Evolutionary conservation across 768 basidiomycete species (phyloP).

Genomic region (Lactifluus rugatus): DNA sequence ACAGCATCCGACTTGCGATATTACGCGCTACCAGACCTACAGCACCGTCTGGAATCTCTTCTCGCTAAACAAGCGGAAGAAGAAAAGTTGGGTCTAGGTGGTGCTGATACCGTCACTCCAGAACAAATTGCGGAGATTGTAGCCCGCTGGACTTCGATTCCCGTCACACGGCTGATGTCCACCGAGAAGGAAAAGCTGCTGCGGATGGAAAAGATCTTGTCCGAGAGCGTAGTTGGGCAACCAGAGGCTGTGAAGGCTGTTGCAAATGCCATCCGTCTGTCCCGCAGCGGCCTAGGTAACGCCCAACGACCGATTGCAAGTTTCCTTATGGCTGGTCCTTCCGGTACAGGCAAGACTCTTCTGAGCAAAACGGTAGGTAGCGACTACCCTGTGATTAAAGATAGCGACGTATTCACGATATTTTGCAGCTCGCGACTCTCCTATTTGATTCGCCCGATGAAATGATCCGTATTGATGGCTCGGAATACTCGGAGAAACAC

Average conservation of each 20-base stretch:
- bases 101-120: slow-evolving; percentile 64
- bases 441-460: slow-evolving; percentile 88
- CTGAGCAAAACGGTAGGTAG: slow-evolving; percentile 74
- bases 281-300: slow-evolving; percentile 88
- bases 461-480: slow-evolving; percentile 88
- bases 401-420: slow-evolving; percentile 9
- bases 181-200: slow-evolving; percentile 85
- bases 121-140: slow-evolving; percentile 95
- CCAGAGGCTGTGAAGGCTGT: slow-evolving; percentile 86
- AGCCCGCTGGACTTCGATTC: slow-evolving; percentile 86
- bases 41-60: slow-evolving; percentile 56
- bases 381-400: not conserved
- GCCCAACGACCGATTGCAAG: slow-evolving; percentile 82
- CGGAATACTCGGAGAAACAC: slow-evolving; percentile 85
- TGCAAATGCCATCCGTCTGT: slow-evolving; percentile 86
- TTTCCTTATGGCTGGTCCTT: slow-evolving; percentile 88
- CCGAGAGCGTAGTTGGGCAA: slow-evolving; percentile 77
- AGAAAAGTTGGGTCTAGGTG: slow-evolving; percentile 47
- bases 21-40: slow-evolving; percentile 85
- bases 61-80: slow-evolving; percentile 65
- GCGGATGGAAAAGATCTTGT: slow-evolving; percentile 76
- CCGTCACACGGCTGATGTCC: slow-evolving; percentile 78
- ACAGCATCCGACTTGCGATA: slow-evolving; percentile 84
- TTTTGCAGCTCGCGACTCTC: slow-evolving; percentile 64
- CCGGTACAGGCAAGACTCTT: slow-evolving; percentile 85